Evolutionary conservation across 2,329 filamentous ascomycete species (phyloP).

Genomic region (Fusarium oligoseptatum): DNA sequence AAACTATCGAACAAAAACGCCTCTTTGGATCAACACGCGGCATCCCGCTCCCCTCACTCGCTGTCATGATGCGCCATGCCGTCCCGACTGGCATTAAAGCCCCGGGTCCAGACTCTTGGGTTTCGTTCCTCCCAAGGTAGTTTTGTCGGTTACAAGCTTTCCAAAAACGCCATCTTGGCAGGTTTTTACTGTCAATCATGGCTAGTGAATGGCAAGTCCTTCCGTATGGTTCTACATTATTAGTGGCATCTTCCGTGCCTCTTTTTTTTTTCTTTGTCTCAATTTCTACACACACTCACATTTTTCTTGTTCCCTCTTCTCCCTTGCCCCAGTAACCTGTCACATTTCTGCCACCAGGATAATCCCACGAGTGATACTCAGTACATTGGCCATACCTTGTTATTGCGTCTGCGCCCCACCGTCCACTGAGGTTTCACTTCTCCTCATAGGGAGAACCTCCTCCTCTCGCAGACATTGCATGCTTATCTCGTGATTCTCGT

Average conservation of each 20-base stretch:
- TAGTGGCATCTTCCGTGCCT: neutral
- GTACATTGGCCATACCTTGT: neutral
- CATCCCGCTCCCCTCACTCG: slow-evolving; percentile 1
- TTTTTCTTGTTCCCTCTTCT: slow-evolving; percentile 9
- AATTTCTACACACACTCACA: neutral
- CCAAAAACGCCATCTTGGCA: neutral
- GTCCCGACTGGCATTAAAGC: neutral
- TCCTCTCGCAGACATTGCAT: slow-evolving; percentile 1
- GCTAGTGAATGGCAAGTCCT: neutral
- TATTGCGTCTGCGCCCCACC: neutral
- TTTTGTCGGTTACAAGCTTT: neutral
- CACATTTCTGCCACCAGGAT: slow-evolving; percentile 18
- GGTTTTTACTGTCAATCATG: neutral
- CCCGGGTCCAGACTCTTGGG: slow-evolving; percentile 4
- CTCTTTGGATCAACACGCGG: neutral
- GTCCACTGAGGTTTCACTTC: neutral
- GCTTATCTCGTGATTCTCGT: neutral
- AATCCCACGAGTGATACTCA: neutral
- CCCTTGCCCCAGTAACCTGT: slow-evolving; percentile 21
- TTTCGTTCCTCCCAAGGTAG: neutral
- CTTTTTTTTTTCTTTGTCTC: neutral
- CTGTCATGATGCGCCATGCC: slow-evolving; percentile 5
- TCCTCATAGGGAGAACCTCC: neutral
- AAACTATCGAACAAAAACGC: neutral
- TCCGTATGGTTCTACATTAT: neutral